phyloP scores from a whole-genome alignment of 2,329 filamentous ascomycete species.

The Neopestalotiopsis sp. region DNA sequence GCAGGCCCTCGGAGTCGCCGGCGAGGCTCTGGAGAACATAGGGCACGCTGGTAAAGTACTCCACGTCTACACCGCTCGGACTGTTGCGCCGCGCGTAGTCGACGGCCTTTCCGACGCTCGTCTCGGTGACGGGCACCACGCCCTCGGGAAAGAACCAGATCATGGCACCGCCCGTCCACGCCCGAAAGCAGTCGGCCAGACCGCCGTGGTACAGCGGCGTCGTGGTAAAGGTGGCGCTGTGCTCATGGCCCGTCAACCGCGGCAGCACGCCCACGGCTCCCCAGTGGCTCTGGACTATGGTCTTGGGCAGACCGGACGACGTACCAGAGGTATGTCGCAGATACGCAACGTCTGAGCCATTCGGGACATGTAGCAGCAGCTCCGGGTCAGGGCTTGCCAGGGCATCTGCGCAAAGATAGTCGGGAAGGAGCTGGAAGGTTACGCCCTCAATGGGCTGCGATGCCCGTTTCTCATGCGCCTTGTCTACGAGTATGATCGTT shows the following conservation, averaged over 20 bases:
- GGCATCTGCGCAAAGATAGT: slow-evolving; percentile 11
- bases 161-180: slow-evolving; percentile 63
- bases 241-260: background rate
- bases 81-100: slow-evolving; percentile 36
- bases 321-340: slow-evolving; percentile 70
- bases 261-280: slow-evolving; percentile 57
- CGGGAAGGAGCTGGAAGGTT: slow-evolving; percentile 23
- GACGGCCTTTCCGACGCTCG: slow-evolving; percentile 56
- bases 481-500: slow-evolving; percentile 50
- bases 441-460: slow-evolving; percentile 20
- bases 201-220: slow-evolving; percentile 72
- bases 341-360: slow-evolving; percentile 52
- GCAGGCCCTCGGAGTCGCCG: slow-evolving; percentile 45
- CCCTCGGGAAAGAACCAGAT: slow-evolving; percentile 68
- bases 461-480: slow-evolving; percentile 22
- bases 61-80: slow-evolving; percentile 45
- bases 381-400: background rate
- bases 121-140: slow-evolving; percentile 58
- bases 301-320: slow-evolving; percentile 66
- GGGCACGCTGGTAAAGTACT: slow-evolving; percentile 67
- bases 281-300: slow-evolving; percentile 62
- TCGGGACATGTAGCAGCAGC: background rate
- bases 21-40: slow-evolving; percentile 61
- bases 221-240: slow-evolving; percentile 62
- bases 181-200: slow-evolving; percentile 64